Conservation (phyloP, 2,329 filamentous ascomycete species). For the Botrytis fabae region DNA sequence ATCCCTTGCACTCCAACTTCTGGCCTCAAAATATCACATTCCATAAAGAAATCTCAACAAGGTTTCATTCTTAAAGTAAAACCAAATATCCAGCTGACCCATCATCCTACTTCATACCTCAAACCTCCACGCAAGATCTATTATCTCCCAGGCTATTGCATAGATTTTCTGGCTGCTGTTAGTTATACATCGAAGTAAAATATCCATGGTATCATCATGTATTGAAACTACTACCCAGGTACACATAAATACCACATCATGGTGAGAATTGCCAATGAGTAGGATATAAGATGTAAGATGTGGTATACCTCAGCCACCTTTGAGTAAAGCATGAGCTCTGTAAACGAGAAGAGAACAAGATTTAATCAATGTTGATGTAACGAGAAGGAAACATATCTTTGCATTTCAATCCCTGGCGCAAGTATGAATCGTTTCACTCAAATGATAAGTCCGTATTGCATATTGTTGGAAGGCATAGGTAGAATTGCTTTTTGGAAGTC, state of each 20-base stretch:
- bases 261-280: neutral
- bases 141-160: neutral
- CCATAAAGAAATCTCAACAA: neutral
- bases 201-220: neutral
- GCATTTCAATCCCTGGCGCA: neutral
- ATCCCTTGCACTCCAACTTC: neutral
- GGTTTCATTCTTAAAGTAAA: neutral
- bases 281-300: neutral
- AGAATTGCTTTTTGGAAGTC: too few relatives aligned
- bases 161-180: neutral
- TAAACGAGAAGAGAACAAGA: neutral
- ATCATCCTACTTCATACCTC: neutral
- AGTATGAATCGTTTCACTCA: rapidly evolving
- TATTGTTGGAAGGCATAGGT: neutral
- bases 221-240: neutral
- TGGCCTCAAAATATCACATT: neutral
- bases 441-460: neutral
- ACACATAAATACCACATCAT: neutral
- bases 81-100: neutral
- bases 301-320: neutral
- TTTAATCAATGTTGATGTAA: neutral
- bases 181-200: neutral
- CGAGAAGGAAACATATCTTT: neutral
- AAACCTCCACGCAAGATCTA: neutral
- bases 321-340: neutral